Percentiles rank a stretch among this genome's conserved stretches.
Evolutionary conservation across 179 eudicot species (phyloP).

Genomic region (Beta lomatogona): DNA sequence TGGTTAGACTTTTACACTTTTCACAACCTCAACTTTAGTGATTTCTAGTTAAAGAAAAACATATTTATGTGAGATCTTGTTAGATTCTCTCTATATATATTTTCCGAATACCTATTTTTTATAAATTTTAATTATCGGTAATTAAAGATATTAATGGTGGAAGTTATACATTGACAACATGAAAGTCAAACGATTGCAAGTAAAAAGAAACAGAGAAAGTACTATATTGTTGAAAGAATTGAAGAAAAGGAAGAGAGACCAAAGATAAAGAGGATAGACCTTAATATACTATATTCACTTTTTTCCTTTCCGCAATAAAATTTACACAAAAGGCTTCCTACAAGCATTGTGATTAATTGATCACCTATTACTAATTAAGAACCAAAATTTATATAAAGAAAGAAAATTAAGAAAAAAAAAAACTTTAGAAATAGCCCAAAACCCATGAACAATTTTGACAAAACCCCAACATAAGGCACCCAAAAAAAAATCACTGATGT

Average conservation of each 20-base stretch:
- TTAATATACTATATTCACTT: conserved; percentile 37
- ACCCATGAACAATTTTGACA: conserved; percentile 21
- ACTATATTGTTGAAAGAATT: background rate
- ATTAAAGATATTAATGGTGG: too few species aligned
- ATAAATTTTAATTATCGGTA: too few species aligned
- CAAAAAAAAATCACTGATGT: background rate
- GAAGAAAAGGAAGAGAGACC: background rate
- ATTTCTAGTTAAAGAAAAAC: too few species aligned
- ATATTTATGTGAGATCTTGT: too few species aligned
- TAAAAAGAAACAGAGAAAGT: too few species aligned
- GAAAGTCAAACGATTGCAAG: too few species aligned
- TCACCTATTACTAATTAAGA: conserved; percentile 11
- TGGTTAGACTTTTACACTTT: too few species aligned
- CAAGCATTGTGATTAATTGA: conserved; percentile 23
- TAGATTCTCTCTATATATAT: too few species aligned
- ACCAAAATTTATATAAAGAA: background rate
- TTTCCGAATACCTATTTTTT: too few species aligned
- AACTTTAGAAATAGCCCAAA: conserved; percentile 21
- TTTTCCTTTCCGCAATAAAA: conserved; percentile 34
- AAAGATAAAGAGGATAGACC: conserved; percentile 21
- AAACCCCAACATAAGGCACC: conserved; percentile 14
- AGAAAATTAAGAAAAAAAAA: background rate
- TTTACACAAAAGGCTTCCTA: conserved; percentile 35
- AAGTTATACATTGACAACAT: too few species aligned
- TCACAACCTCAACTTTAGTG: too few species aligned